Conservation (phyloP, 2,329 filamentous ascomycete species). For the Eurotiales sp. region DNA sequence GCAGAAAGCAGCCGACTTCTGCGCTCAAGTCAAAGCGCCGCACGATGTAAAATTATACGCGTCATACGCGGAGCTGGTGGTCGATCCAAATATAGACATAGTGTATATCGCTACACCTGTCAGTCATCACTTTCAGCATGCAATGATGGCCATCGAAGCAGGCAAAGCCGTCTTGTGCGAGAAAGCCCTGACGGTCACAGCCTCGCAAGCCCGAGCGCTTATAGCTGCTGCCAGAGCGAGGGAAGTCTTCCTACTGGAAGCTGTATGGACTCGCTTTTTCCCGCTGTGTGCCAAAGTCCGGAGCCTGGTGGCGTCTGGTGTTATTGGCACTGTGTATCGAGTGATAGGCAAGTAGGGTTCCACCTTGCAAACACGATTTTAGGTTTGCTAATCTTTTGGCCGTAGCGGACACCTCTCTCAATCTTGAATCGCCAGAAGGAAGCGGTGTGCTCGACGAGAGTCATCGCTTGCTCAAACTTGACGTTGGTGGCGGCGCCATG, state of each 20-base stretch:
- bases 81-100: conserved; percentile 75
- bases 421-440: too few relatives aligned
- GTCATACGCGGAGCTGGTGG: conserved; percentile 76
- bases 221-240: conserved; percentile 69
- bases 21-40: conserved; percentile 67
- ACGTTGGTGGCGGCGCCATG: conserved; percentile 53
- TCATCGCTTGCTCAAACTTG: conserved; percentile 77
- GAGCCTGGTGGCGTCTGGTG: conserved; percentile 50
- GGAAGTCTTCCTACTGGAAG: conserved; percentile 76
- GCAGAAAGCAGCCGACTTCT: conserved; percentile 66
- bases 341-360: too few relatives aligned
- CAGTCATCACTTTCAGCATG: conserved; percentile 89
- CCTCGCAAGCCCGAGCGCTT: conserved; percentile 68
- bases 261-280: conserved; percentile 87
- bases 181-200: conserved; percentile 84
- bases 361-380: too few relatives aligned
- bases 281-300: conserved; percentile 71
- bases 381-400: too few relatives aligned
- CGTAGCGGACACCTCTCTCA: too few relatives aligned
- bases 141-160: conserved; percentile 75
- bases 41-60: conserved; percentile 68
- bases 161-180: conserved; percentile 84
- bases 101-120: conserved; percentile 88
- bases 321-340: conserved; percentile 57
- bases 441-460: too few relatives aligned